phyloP scores from a whole-genome alignment of 495 filamentous ascomycete species.

The Amphirosellinia nigrospora region DNA sequence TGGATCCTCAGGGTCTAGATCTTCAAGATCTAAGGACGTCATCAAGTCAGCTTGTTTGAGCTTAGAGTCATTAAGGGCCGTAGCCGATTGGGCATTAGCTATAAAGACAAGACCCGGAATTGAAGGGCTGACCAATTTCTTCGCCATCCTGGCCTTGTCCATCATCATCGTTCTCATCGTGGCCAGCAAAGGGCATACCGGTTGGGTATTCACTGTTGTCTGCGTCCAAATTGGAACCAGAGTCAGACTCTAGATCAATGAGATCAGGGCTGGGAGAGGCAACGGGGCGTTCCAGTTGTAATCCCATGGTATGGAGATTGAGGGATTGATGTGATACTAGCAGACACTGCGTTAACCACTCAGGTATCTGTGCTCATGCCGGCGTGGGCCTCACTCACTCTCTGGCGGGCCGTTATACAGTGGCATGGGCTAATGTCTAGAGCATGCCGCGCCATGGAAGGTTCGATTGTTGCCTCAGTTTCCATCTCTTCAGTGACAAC shows the following conservation, averaged over 20 bases:
- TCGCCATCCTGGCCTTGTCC: background rate
- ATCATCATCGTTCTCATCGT: background rate
- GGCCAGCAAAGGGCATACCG: background rate
- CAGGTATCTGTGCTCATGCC: background rate
- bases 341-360: constrained; percentile 17
- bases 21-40: no score
- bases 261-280: background rate
- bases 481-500: no score
- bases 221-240: background rate
- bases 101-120: no score
- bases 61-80: no score
- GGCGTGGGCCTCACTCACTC: constrained; percentile 27
- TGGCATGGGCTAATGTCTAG: constrained; percentile 36
- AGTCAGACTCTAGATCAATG: background rate
- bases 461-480: background rate
- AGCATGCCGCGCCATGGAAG: constrained; percentile 26
- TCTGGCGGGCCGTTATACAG: constrained; percentile 35
- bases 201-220: background rate
- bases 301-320: constrained; percentile 33
- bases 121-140: background rate
- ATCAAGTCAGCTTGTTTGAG: background rate
- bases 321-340: constrained; percentile 29
- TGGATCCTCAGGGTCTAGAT: background rate
- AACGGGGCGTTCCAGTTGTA: background rate
- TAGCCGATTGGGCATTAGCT: no score